Evolutionary conservation across 306 rosid species (phyloP), one percentile per base, ranked within the genome.

Genomic region (Ormosia emarginata): DNA sequence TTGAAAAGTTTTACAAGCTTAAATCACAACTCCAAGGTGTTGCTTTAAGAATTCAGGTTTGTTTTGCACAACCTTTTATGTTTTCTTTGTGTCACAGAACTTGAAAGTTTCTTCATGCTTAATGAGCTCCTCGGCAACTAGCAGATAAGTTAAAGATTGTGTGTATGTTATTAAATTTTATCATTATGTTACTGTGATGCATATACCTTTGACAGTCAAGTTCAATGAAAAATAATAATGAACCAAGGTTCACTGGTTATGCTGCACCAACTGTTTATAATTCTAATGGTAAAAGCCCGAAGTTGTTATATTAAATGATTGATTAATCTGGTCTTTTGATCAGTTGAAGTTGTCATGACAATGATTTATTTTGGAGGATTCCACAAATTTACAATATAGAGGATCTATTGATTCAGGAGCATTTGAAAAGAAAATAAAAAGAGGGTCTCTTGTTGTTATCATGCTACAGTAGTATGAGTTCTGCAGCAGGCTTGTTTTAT

Each of bases 1-100:
- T 94, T 82, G 98, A 92, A 66, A 94, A 94, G 78, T 92, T 92
- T 79, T 92, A 89, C 89, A 90, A 92, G 90, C 97, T 94, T 68
- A 94, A 92, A 87, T 94, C 98, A 0, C 97, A 94, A 87, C 95
- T 94, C 53, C 95, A 94, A 88, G 97, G 97, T 6, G 98, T 94
- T 49, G 30, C 97, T 79, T 89, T 92, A 70, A 92, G 95, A 87
- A 90, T 92, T 83, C 95, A 94, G 93, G 98, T 94, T 83, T 78
- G 76, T 46, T 82, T 70, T 62, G 32, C 14, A 10, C 53, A 62
- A n/a, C 69, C 17, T 56, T 53, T 58, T 4, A 2, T 15, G 30
- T 34, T 47, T 75, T 6, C 1, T 56, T 50, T 70, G n/a, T 6
- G 39, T 44, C 47, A 15, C 63, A 6, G 53, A 55, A 58, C 59